phyloP scores from a whole-genome alignment of 2,329 filamentous ascomycete genomes.

The Tolypocladium ophioglossoides region DNA sequence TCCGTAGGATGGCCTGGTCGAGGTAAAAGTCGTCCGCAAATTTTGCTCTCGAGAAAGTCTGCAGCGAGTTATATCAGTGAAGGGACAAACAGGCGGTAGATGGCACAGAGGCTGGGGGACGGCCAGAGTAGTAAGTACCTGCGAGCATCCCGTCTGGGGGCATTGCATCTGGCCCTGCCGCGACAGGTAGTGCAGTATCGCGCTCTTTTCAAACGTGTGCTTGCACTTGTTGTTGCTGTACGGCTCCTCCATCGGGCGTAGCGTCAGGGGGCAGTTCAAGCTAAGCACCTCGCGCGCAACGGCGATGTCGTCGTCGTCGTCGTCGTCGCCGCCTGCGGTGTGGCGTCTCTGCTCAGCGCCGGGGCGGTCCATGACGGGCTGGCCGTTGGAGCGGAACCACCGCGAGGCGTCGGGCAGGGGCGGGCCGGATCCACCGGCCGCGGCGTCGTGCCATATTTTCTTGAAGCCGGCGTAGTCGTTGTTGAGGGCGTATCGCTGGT shows the following conservation, averaged over 20 bases:
- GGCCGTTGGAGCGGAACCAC: conserved; percentile 41
- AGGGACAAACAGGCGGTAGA: not conserved
- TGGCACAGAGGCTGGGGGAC: not conserved
- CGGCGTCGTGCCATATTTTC: conserved; percentile 44
- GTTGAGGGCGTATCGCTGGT: conserved; percentile 41
- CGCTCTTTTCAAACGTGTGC: conserved; percentile 60
- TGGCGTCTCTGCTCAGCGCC: conserved; percentile 2
- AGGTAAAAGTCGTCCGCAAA: conserved; percentile 40
- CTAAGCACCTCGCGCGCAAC: conserved; percentile 53
- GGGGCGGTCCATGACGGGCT: conserved; percentile 25
- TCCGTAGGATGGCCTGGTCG: conserved; percentile 45
- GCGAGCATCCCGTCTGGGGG: conserved; percentile 53
- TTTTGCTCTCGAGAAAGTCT: conserved; percentile 33
- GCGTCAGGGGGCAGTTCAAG: conserved; percentile 59
- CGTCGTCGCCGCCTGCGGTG: conserved; percentile 26
- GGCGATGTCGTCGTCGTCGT: conserved; percentile 58
- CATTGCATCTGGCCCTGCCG: conserved; percentile 37
- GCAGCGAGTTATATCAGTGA: not conserved
- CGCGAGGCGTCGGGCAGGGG: conserved; percentile 40
- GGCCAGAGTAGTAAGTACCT: conserved; percentile 27
- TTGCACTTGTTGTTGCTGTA: conserved; percentile 57
- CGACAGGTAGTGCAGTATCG: conserved; percentile 48
- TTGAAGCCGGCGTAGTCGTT: conserved; percentile 53
- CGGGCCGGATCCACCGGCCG: conserved; percentile 36
- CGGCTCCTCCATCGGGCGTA: conserved; percentile 54